Conservation (phyloP, 1,284 basidiomycete species). For the Hypsizygus ulmarius region DNA sequence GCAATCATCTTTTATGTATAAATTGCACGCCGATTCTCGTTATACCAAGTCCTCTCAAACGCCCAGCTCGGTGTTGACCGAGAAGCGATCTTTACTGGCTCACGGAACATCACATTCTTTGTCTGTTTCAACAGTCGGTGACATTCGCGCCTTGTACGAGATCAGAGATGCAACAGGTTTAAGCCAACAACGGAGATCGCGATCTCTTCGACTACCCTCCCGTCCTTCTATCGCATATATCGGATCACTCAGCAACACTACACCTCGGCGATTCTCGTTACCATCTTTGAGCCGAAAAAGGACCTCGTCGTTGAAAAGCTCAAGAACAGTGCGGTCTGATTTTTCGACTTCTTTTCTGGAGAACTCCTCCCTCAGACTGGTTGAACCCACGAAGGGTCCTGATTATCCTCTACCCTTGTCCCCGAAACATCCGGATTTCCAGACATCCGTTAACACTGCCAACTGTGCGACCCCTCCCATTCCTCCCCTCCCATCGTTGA, state of each 20-base stretch:
- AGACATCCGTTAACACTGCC: background rate
- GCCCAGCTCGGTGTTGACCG: conserved; percentile 2
- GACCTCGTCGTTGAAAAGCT: conserved; percentile 27
- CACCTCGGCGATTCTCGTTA: conserved; percentile 31
- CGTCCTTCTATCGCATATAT: conserved; percentile 18
- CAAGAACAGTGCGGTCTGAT: conserved; percentile 21
- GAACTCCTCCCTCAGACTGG: conserved; percentile 24
- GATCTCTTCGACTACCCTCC: conserved; percentile 20
- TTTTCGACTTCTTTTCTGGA: conserved; percentile 15
- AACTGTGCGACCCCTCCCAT: background rate
- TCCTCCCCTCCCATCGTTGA: conserved; percentile 18
- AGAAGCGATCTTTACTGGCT: background rate
- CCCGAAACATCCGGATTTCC: conserved; percentile 1
- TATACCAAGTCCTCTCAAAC: conserved; percentile 6
- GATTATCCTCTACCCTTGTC: conserved; percentile 22
- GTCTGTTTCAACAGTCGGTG: conserved; percentile 5
- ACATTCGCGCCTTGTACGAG: conserved; percentile 1
- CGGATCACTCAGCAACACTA: conserved; percentile 3
- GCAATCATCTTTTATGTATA: conserved; percentile 15
- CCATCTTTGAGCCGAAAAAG: conserved; percentile 22
- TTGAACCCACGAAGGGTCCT: conserved; percentile 13
- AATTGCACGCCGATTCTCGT: conserved; percentile 18
- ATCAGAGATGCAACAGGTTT: conserved; percentile 6
- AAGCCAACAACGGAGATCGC: conserved; percentile 10
- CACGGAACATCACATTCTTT: conserved; percentile 1